Evolutionary conservation across 345 rosid species (phyloP).

Genomic region (Hibiscus syriacus): DNA sequence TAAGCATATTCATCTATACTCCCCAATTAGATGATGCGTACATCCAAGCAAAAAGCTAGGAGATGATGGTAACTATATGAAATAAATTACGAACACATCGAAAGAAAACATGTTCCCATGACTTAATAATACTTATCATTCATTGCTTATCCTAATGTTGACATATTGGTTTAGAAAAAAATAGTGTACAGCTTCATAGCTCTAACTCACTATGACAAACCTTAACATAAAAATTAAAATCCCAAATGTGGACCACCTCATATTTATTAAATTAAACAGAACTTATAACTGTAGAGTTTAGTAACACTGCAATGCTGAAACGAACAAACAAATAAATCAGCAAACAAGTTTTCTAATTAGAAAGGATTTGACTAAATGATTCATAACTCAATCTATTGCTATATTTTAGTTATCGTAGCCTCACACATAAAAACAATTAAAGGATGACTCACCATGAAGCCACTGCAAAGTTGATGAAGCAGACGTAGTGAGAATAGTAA

Average conservation of each 20-base stretch:
- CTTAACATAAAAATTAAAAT: neutral
- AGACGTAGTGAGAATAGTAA: conserved; percentile 70
- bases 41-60: neutral
- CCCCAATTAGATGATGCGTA: neutral
- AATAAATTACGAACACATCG: neutral
- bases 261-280: neutral
- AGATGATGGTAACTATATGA: neutral
- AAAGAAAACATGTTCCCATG: neutral
- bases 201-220: neutral
- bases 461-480: conserved; percentile 61
- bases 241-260: neutral
- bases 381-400: too few species aligned
- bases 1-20: neutral
- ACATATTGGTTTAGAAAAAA: neutral
- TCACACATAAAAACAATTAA: too few species aligned
- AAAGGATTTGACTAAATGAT: too few species aligned
- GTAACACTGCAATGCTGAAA: neutral
- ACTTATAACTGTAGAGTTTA: neutral
- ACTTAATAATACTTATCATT: neutral
- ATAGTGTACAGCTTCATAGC: neutral
- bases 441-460: conserved; percentile 70
- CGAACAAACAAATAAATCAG: too few species aligned
- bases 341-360: too few species aligned
- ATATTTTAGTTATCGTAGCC: too few species aligned
- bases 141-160: neutral